A percentile compares a stretch with the other conserved stretches of the same genome.
phyloP scores from a whole-genome alignment of 345 rosid species.

The Gossypium longicalyx region DNA sequence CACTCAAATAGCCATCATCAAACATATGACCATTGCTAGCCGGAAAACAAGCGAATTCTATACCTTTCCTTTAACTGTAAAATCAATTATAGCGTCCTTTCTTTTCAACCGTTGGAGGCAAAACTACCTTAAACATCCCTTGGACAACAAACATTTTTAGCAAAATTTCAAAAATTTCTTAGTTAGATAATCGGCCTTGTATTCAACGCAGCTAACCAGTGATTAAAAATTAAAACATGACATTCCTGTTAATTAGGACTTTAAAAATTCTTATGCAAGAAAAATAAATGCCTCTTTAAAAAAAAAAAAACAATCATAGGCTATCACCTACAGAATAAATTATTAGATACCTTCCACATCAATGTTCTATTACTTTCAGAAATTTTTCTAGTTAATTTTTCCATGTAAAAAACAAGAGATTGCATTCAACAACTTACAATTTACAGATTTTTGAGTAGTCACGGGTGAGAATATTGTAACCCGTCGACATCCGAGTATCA shows the following conservation, averaged over 20 bases:
- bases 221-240: neutral
- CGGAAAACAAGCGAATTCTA: neutral
- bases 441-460: slow-evolving; percentile 84
- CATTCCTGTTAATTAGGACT: neutral
- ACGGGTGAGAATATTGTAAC: slow-evolving; percentile 81
- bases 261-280: neutral
- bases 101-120: neutral
- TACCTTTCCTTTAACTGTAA: neutral
- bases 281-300: neutral
- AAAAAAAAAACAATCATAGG: neutral
- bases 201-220: neutral
- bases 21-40: neutral
- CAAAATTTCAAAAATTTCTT: neutral
- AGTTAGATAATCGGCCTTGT: neutral
- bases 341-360: neutral
- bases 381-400: neutral
- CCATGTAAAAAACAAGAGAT: neutral
- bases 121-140: neutral
- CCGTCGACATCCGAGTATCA: slow-evolving; percentile 89
- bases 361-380: neutral
- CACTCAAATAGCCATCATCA: neutral
- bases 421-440: slow-evolving; percentile 37
- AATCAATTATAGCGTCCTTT: neutral
- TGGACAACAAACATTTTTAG: neutral
- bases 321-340: neutral